phyloP scores from a whole-genome alignment of 2,329 filamentous ascomycete species.

The Biscogniauxia mediterranea region DNA sequence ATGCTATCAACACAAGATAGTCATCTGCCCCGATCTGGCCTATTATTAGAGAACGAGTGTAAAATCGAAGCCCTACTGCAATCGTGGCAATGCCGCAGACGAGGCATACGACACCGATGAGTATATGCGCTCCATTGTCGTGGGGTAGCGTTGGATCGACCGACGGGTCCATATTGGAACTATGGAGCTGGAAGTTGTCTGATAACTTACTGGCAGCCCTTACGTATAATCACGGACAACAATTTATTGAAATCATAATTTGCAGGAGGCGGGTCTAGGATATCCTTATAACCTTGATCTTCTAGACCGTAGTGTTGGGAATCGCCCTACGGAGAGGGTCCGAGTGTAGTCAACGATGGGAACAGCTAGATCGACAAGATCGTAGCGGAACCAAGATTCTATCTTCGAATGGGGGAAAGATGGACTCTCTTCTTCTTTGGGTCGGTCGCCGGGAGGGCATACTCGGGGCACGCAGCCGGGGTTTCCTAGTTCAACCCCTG shows the following conservation, averaged over 20 bases:
- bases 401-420: not conserved
- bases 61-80: conserved; percentile 30
- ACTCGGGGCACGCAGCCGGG: not conserved
- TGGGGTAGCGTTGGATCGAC: conserved; percentile 11
- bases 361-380: not conserved
- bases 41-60: conserved; percentile 29
- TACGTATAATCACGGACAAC: not conserved
- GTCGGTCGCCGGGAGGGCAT: not conserved
- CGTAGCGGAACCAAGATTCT: not conserved
- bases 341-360: not conserved
- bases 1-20: conserved; percentile 30
- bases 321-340: not conserved
- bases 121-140: conserved; percentile 21
- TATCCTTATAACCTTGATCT: not conserved
- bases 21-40: conserved; percentile 33
- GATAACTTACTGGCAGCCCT: not conserved
- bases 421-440: not conserved
- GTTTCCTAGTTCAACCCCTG: not conserved
- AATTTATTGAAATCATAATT: not conserved
- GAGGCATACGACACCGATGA: conserved; percentile 24
- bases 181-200: not conserved
- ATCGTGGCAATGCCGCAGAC: conserved; percentile 26
- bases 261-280: not conserved
- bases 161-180: conserved; percentile 13
- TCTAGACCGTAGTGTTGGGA: not conserved